These are phyloP conservation scores for Rhododendron vialii DNA, from an alignment of 148 eudicot genomes.

Conservation along the genomic window DNA sequence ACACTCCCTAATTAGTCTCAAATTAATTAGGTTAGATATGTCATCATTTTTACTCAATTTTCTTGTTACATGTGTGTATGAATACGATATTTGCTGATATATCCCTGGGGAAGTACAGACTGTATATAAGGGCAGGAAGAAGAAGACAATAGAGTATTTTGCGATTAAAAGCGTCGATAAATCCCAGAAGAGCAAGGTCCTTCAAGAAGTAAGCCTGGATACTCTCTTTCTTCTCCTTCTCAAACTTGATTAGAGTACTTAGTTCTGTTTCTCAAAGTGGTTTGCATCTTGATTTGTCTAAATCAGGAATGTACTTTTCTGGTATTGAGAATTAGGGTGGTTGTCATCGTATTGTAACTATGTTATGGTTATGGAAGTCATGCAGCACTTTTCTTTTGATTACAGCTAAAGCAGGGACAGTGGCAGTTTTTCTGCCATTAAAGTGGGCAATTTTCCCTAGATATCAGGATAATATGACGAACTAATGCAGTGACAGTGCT, in stretches of 20 bases:
- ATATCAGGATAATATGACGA: neutral
- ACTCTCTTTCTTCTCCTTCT: neutral
- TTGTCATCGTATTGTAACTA: neutral
- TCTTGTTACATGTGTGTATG: neutral
- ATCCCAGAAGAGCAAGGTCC: constrained; percentile 78
- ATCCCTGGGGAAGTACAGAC: constrained; percentile 34
- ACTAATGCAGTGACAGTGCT: neutral
- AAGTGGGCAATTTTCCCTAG: neutral
- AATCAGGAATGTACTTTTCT: neutral
- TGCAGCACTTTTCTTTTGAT: neutral
- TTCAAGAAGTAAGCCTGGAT: constrained; percentile 72
- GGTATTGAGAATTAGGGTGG: neutral
- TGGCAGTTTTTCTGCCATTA: neutral
- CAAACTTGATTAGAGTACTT: neutral
- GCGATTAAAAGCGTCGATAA: constrained; percentile 91
- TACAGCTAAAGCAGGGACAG: neutral
- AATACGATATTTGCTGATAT: neutral
- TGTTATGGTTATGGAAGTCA: neutral
- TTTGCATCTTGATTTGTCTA: neutral
- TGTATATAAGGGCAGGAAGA: constrained; percentile 92
- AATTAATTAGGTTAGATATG: neutral
- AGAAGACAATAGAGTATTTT: constrained; percentile 84
- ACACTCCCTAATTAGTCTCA: neutral
- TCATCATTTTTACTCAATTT: neutral
- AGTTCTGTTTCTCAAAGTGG: neutral